These are phyloP conservation scores for Microcyclosporella mali DNA, from an alignment of 2,329 filamentous ascomycete genomes.

Conservation along the genomic window DNA sequence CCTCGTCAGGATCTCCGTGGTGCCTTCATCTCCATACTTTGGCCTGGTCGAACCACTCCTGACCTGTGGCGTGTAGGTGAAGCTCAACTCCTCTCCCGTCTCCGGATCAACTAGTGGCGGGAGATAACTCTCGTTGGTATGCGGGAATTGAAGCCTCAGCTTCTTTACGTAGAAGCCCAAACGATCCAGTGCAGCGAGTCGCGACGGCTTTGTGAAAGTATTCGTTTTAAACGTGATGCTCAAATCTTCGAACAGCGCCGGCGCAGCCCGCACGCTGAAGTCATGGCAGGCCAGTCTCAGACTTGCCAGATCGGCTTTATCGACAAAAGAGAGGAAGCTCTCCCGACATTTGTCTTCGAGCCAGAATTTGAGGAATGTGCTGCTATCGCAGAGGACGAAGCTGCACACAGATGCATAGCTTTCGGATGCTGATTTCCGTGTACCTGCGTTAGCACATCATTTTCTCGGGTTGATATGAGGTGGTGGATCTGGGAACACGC, in stretches of 20 bases:
- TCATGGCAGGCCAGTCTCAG: constrained; percentile 63
- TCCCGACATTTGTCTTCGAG: constrained; percentile 43
- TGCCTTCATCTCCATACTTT: constrained; percentile 72
- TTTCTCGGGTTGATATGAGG: constrained; percentile 1
- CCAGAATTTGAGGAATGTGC: constrained; percentile 47
- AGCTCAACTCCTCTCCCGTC: constrained; percentile 70
- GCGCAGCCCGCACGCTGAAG: constrained; percentile 64
- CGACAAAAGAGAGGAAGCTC: constrained; percentile 37
- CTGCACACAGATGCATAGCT: constrained; percentile 45
- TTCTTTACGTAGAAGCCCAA: constrained; percentile 75
- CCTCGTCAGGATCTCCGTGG: constrained; percentile 74
- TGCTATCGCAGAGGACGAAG: constrained; percentile 44
- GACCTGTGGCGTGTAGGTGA: constrained; percentile 73
- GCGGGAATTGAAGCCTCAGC: constrained; percentile 70
- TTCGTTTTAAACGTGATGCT: constrained; percentile 65
- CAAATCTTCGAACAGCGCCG: constrained; percentile 62
- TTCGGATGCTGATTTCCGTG: constrained; percentile 33
- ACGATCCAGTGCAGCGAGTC: constrained; percentile 66
- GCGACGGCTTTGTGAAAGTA: constrained; percentile 67
- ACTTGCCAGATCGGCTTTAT: constrained; percentile 38
- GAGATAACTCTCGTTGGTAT: constrained; percentile 71
- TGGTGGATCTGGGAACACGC: constrained; percentile 6
- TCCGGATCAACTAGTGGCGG: constrained; percentile 75
- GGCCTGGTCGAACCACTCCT: constrained; percentile 54
- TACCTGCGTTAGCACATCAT: constrained; percentile 15